Base-by-base conservation (phyloP, 2,329 filamentous ascomycete species). In the Bertia moriformis region DNA sequence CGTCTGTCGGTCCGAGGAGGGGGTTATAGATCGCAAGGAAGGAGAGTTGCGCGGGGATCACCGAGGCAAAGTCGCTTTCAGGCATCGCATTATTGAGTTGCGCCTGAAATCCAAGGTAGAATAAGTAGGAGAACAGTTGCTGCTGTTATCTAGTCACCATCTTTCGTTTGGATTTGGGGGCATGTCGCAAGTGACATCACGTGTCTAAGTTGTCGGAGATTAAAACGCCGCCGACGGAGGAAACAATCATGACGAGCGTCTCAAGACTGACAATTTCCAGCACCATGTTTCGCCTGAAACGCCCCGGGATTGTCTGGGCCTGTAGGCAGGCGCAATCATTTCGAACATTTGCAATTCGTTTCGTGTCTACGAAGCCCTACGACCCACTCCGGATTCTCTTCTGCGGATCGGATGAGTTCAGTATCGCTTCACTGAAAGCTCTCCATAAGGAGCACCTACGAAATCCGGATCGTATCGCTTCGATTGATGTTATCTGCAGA, bases 1-100 rank as follows among this genome's bases (percentile, higher is more conserved):
- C 32, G 15, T 35, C 32, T 10, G 32, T 35, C 10, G 32, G 12
- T 35, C 32, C 32, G 32, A 93, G 71, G 4, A 80, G 76, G 22
- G 93, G 91, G 57, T 93, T 96, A 68, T 93, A 98, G 56, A 98
- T 93, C 55, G 89, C 78, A 36, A 98, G 71, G 57, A 91, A 96
- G 50, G 84, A 83, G 19, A 96, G 73, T 53, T 84, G 84, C 24
- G 89, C 89, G 33, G 91, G 88, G 22, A 78, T 39, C 39, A 41
- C 38, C 37, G 53, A 56, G 29, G 49, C 46, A 45, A 43, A 40
- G 20, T 55, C 56, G 47, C 46, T 54, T 47, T 53, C 53, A 49
- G 55, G 49, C 60, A 62, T 62, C 41, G 51, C 56, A 57, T 56
- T 43, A 44, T 45, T 38, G 41, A 38, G 29, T 35, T 32, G 41